Conservation (phyloP, 768 basidiomycete genomes). For the Rhodotorula graminis region DNA sequence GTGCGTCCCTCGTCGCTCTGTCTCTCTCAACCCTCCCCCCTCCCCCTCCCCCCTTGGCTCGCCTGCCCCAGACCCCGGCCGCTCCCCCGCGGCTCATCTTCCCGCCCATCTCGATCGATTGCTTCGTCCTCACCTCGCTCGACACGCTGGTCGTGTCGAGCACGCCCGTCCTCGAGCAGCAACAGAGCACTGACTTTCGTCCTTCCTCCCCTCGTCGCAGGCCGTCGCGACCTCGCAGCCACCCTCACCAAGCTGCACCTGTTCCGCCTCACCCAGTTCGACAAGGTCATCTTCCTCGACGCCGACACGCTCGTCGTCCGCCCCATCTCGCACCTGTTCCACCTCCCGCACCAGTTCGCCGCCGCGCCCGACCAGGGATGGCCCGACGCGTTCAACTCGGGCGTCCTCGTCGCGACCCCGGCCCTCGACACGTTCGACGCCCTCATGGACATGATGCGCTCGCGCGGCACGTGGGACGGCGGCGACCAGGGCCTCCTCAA, state of each 20-base stretch:
- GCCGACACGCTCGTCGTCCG: conserved; percentile 84
- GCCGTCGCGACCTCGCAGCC: conserved; percentile 85
- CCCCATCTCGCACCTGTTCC: conserved; percentile 88
- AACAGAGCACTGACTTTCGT: not conserved
- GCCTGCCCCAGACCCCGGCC: not conserved
- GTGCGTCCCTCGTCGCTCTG: conserved; percentile 50
- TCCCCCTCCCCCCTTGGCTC: not conserved
- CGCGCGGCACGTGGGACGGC: conserved; percentile 89
- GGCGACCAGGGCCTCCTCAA: conserved; percentile 98
- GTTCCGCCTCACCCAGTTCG: conserved; percentile 82
- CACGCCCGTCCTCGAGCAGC: not conserved
- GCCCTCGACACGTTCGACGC: conserved; percentile 75
- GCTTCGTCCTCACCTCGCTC: not conserved
- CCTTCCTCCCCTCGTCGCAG: conserved; percentile 50
- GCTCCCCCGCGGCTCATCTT: not conserved
- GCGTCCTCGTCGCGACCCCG: conserved; percentile 80
- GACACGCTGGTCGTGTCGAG: not conserved
- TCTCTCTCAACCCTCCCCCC: not conserved
- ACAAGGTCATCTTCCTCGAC: conserved; percentile 83
- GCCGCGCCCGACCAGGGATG: conserved; percentile 96
- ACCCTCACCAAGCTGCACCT: conserved; percentile 95
- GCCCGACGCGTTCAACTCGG: conserved; percentile 99
- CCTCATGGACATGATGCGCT: conserved; percentile 63
- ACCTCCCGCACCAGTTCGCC: conserved; percentile 67
- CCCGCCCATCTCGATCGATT: not conserved